Evolutionary conservation across 2,329 filamentous ascomycete species (phyloP).

Genomic region (Calcarisporium arbuscula): DNA sequence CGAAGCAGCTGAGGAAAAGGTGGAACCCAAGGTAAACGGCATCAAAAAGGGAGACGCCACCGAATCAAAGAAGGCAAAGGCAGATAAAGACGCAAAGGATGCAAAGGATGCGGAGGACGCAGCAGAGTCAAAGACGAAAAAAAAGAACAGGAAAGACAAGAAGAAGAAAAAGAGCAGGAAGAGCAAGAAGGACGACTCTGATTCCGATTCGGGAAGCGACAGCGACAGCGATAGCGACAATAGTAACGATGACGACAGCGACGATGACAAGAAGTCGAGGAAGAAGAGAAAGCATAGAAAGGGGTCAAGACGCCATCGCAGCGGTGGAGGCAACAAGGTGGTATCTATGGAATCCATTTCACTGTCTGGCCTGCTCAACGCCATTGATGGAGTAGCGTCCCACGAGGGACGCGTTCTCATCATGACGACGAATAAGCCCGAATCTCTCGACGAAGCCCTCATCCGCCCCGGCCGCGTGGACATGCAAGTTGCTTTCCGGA

Average conservation of each 20-base stretch:
- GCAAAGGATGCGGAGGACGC: too few relatives aligned
- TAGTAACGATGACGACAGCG: slow-evolving; percentile 16
- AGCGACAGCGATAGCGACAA: slow-evolving; percentile 16
- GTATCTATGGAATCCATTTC: slow-evolving; percentile 48
- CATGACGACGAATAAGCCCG: slow-evolving; percentile 75
- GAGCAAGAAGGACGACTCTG: slow-evolving; percentile 13
- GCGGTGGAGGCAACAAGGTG: slow-evolving; percentile 7
- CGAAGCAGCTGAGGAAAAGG: slow-evolving; percentile 12
- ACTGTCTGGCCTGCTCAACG: slow-evolving; percentile 73
- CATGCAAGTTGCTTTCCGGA: slow-evolving; percentile 58
- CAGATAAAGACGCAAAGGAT: too few relatives aligned
- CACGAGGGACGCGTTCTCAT: slow-evolving; percentile 74
- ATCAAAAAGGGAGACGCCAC: slow-evolving; percentile 30
- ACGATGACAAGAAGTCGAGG: slow-evolving; percentile 12
- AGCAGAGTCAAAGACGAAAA: too few relatives aligned
- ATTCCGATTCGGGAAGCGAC: slow-evolving; percentile 4
- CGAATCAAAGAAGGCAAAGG: slow-evolving; percentile 28
- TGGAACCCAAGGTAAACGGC: slow-evolving; percentile 10
- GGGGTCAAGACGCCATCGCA: slow-evolving; percentile 9
- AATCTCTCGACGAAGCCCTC: slow-evolving; percentile 66
- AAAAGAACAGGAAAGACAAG: slow-evolving; percentile 15
- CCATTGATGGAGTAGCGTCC: slow-evolving; percentile 74
- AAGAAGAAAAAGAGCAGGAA: slow-evolving; percentile 19
- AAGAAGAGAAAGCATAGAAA: slow-evolving; percentile 12
- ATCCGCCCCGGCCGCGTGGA: slow-evolving; percentile 70